Conservation (phyloP, 257 asterid genomes). For the Misopates orontium region DNA sequence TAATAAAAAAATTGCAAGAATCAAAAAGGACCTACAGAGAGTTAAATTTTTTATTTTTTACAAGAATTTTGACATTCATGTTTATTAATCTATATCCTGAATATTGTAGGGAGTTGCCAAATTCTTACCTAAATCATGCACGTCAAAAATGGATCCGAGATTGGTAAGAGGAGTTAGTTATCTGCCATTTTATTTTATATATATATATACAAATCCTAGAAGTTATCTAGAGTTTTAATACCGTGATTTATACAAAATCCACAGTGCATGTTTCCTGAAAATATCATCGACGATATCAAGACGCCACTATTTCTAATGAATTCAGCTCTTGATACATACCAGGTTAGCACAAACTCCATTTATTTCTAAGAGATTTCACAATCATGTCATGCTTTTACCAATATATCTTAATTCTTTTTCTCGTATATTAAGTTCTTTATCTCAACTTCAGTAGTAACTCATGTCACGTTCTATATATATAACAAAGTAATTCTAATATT, state of each 20-base stretch:
- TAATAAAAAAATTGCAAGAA: too few relatives aligned
- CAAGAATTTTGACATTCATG: too few relatives aligned
- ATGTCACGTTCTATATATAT: too few relatives aligned
- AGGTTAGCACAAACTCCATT: not conserved
- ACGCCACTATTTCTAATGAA: conserved; percentile 14
- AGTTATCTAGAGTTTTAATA: not conserved
- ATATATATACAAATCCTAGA: not conserved
- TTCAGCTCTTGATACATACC: not conserved
- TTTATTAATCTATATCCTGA: not conserved
- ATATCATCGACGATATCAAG: conserved; percentile 16
- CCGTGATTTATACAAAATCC: too few relatives aligned
- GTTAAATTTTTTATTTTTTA: too few relatives aligned
- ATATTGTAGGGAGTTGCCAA: conserved; percentile 1
- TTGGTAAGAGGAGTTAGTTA: not conserved
- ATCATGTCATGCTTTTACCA: too few relatives aligned
- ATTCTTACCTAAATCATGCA: conserved; percentile 3
- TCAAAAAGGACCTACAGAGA: too few relatives aligned
- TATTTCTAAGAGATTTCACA: not conserved
- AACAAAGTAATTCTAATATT: too few relatives aligned
- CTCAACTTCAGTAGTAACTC: too few relatives aligned
- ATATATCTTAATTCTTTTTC: too few relatives aligned
- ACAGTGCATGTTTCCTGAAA: conserved; percentile 32
- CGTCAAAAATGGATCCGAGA: conserved; percentile 16
- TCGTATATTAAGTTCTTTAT: too few relatives aligned
- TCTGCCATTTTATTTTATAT: not conserved